Evolutionary conservation across 140 eudicot genomes (phyloP).

Genomic region (Cichorium intybus): DNA sequence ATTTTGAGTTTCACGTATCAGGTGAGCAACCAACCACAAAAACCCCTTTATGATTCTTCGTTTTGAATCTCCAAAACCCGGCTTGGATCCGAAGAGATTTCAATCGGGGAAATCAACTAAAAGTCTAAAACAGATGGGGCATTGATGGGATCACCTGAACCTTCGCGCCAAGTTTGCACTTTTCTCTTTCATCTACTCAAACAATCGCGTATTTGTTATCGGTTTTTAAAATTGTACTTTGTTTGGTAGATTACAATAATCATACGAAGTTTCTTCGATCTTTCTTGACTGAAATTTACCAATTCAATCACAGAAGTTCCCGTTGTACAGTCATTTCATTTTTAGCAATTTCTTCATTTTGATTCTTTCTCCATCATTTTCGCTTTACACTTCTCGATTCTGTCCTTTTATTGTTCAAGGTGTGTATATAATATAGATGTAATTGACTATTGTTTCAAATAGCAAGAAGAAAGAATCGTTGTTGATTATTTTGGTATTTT

Average conservation of each 20-base stretch:
- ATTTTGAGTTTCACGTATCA: too few species aligned
- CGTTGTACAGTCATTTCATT: background rate
- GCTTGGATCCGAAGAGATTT: too few species aligned
- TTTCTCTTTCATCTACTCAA: background rate
- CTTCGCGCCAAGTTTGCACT: constrained; percentile 11
- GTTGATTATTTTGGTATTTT: background rate
- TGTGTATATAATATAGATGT: background rate
- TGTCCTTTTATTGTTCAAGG: background rate
- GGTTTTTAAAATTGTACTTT: background rate
- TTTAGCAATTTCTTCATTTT: background rate
- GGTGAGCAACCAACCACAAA: too few species aligned
- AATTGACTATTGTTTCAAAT: background rate
- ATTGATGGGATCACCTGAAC: too few species aligned
- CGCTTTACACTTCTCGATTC: background rate
- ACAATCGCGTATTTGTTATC: background rate
- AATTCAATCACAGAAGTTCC: background rate
- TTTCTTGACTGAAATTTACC: constrained; percentile 2
- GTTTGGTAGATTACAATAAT: background rate
- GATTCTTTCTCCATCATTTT: constrained; percentile 2
- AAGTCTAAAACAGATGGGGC: too few species aligned
- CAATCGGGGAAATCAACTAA: too few species aligned
- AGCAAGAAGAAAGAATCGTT: background rate
- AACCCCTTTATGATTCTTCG: too few species aligned
- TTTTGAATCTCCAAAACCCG: too few species aligned
- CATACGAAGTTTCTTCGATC: constrained; percentile 9